Base-by-base conservation (phyloP, 495 filamentous ascomycete genomes). In the Alectoria sarmentosa region DNA sequence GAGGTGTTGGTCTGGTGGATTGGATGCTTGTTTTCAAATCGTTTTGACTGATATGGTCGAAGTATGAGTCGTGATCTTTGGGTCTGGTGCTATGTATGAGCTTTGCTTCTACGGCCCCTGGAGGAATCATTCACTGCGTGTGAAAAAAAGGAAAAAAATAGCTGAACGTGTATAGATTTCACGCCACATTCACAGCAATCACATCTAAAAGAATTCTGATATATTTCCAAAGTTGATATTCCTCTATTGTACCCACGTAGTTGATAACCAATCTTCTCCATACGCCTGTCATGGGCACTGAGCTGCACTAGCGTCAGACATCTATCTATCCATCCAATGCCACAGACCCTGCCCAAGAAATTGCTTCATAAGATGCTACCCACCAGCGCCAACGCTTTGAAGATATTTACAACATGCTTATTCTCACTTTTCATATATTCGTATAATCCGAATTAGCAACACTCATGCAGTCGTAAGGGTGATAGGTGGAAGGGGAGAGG, bases 401-500 rank as follows among this genome's bases (percentile, higher is more conserved):
- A 52, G n/a, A 3, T 28, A 57, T 63, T 4, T 64, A 64, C 32
- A 30, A 11, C 14, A 21, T 57, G 26, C 14, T 13, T 2, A 60
- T 39, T 19, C 36, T 41, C 39, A 49, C 23, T 44, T 28, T 67
- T 64, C 19, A 49, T 32, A 60, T 11, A 41, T 61, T 54, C 49
- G 30, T 44, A 8, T 8, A 58, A 15, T 32, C 42, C 28, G 5
- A 32, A 52, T 1, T 32, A 23, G 6, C 32, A 21, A 3, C 34
- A 38, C 21, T 49, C 44, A 36, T 37, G 66, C 66, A 23, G 67
- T 63, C 37, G 66, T 69, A 63, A 71, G 61, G 4, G 69, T 71
- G n/a, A 71, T 71, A 30, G 69, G 69, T n/a, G 69, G 69, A 23
- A 67, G 69, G 21, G 62, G 49, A 54, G 61, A 56, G 37, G 61